These are phyloP conservation scores for Capsicum pubescens DNA, from an alignment of 257 asterid genomes.

Conservation along the genomic window DNA sequence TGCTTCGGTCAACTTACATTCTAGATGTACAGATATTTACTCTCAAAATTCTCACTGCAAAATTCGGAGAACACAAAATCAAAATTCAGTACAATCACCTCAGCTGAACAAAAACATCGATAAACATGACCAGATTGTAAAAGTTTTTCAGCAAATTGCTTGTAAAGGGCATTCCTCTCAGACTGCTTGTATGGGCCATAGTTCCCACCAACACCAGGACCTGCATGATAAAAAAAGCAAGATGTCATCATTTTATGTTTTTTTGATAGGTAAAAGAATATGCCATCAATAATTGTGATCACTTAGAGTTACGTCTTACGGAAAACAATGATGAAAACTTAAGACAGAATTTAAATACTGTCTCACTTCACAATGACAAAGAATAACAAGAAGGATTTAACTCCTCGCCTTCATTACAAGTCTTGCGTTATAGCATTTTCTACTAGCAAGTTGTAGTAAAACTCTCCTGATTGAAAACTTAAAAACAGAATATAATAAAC, in stretches of 20 bases:
- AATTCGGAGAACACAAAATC: constrained; percentile 13
- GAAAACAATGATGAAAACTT: background rate
- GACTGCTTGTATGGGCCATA: constrained; percentile 96
- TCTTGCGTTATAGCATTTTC: constrained; percentile 2
- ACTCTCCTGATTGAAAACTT: constrained; percentile 6
- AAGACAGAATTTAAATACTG: background rate
- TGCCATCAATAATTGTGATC: background rate
- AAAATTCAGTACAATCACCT: constrained; percentile 49
- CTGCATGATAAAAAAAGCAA: constrained; percentile 40
- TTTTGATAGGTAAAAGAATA: constrained; percentile 14
- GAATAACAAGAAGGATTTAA: background rate
- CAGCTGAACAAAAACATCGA: constrained; percentile 90
- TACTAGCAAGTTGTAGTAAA: constrained; percentile 1
- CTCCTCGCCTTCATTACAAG: constrained; percentile 7
- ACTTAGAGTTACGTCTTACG: background rate
- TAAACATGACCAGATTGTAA: constrained; percentile 79
- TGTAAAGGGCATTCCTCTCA: constrained; percentile 89
- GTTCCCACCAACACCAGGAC: constrained; percentile 85
- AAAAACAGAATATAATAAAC: constrained; percentile 13
- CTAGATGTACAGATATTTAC: constrained; percentile 16
- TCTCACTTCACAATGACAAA: background rate
- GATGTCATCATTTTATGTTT: background rate
- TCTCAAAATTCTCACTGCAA: constrained; percentile 5
- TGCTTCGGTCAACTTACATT: background rate
- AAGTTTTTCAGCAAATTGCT: constrained; percentile 77